These are phyloP conservation scores for Salix purpurea DNA, from an alignment of 345 rosid genomes.

Conservation along the genomic window DNA sequence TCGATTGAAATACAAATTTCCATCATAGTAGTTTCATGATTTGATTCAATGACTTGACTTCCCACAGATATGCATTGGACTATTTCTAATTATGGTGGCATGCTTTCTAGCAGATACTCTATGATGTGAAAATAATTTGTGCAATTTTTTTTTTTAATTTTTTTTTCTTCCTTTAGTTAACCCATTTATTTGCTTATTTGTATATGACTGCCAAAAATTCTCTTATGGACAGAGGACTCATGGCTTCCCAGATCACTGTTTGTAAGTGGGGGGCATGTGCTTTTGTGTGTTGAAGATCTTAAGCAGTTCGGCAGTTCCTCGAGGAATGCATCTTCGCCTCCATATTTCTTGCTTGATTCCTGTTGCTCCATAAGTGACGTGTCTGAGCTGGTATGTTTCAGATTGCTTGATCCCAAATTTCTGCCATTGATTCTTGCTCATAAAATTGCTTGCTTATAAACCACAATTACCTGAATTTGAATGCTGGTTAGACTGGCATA, in stretches of 20 bases:
- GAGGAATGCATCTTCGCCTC: constrained; percentile 36
- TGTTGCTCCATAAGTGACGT: constrained; percentile 57
- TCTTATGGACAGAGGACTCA: constrained; percentile 45
- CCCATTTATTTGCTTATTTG: constrained; percentile 1
- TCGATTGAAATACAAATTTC: neutral
- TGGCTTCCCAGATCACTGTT: constrained; percentile 78
- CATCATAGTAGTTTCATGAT: neutral
- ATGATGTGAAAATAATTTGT: neutral
- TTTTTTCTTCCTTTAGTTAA: neutral
- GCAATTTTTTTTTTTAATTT: neutral
- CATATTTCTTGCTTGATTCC: constrained; percentile 56
- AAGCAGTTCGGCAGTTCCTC: constrained; percentile 50
- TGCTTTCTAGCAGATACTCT: neutral
- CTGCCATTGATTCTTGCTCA: neutral
- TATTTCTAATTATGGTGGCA: neutral
- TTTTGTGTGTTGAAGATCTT: constrained; percentile 76
- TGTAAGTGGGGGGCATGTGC: constrained; percentile 53
- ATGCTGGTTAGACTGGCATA: neutral
- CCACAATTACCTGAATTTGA: neutral
- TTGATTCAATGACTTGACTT: neutral
- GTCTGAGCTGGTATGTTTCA: constrained; percentile 52
- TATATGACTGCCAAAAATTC: neutral
- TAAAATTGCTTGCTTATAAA: neutral
- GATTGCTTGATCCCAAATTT: neutral
- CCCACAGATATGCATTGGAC: neutral